Conservation (phyloP, 1,284 basidiomycete species). For the Xanthoconium separans region DNA sequence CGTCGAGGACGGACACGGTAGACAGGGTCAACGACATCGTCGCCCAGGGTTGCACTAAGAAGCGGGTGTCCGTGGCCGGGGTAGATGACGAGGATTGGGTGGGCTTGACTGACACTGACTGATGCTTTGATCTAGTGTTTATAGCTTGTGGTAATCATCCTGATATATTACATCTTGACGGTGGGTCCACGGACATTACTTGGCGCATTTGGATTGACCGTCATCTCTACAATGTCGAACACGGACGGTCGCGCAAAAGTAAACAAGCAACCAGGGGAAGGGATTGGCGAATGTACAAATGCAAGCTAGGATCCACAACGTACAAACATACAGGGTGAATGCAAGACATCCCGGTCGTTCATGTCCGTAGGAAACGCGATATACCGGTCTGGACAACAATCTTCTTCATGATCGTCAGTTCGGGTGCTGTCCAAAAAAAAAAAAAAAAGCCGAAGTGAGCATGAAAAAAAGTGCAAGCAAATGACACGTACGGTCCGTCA, state of each 20-base stretch:
- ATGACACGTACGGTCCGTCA: slow-evolving; percentile 75
- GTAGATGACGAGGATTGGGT: background rate
- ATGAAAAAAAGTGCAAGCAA: background rate
- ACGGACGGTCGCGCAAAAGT: too few species aligned
- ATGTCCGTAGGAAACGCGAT: slow-evolving; percentile 57
- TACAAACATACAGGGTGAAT: background rate
- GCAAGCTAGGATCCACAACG: too few species aligned
- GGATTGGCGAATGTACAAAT: too few species aligned
- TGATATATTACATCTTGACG: too few species aligned
- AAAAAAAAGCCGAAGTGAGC: slow-evolving; percentile 9
- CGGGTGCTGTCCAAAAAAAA: slow-evolving; percentile 50
- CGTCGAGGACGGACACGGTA: slow-evolving; percentile 22
- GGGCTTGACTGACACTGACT: background rate
- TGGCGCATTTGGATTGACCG: too few species aligned
- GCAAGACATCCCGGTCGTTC: background rate
- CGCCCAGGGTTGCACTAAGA: slow-evolving; percentile 18
- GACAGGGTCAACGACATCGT: slow-evolving; percentile 28
- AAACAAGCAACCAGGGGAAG: too few species aligned
- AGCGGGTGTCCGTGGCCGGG: slow-evolving; percentile 7
- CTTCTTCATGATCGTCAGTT: slow-evolving; percentile 87
- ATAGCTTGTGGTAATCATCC: too few species aligned
- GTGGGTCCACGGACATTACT: too few species aligned
- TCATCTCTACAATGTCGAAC: too few species aligned
- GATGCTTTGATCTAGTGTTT: background rate
- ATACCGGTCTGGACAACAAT: slow-evolving; percentile 73